A percentile compares a stretch with the other conserved stretches of the same genome.
Evolutionary conservation across 192 early-diverging fungal species (phyloP).

Genomic region (Lunasporangiospora selenospora): DNA sequence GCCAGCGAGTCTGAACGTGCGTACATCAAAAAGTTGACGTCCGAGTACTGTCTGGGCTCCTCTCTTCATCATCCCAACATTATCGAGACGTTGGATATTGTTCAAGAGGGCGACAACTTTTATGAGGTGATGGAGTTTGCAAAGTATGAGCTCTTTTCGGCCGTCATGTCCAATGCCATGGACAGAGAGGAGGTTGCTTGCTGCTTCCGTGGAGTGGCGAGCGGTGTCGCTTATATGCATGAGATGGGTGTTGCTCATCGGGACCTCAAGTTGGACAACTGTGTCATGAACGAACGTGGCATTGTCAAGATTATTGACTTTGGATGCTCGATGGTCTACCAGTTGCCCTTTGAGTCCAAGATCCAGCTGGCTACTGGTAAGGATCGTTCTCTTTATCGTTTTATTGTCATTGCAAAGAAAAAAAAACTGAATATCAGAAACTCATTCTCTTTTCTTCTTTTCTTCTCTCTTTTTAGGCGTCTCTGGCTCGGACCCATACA

Average conservation of each 20-base stretch:
- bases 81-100: constrained; percentile 76
- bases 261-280: constrained; percentile 90
- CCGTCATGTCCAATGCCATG: constrained; percentile 76
- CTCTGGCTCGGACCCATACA: constrained; percentile 91
- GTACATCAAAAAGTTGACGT: constrained; percentile 80
- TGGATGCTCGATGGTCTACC: constrained; percentile 87
- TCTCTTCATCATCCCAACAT: constrained; percentile 79
- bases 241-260: constrained; percentile 90
- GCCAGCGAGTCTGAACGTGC: constrained; percentile 67
- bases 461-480: constrained; percentile 68
- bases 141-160: constrained; percentile 82
- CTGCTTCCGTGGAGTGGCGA: constrained; percentile 82
- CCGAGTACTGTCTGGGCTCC: constrained; percentile 81
- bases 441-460: constrained; percentile 53
- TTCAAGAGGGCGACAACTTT: constrained; percentile 66
- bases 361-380: constrained; percentile 45
- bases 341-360: constrained; percentile 75
- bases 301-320: constrained; percentile 94
- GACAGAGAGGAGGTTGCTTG: constrained; percentile 79
- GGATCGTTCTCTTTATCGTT: constrained; percentile 51
- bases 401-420: constrained; percentile 33
- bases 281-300: constrained; percentile 73
- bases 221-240: constrained; percentile 87
- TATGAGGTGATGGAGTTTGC: constrained; percentile 91
- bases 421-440: not conserved